Conservation (phyloP, 306 rosid species). For the Aeschynomene evenia region DNA sequence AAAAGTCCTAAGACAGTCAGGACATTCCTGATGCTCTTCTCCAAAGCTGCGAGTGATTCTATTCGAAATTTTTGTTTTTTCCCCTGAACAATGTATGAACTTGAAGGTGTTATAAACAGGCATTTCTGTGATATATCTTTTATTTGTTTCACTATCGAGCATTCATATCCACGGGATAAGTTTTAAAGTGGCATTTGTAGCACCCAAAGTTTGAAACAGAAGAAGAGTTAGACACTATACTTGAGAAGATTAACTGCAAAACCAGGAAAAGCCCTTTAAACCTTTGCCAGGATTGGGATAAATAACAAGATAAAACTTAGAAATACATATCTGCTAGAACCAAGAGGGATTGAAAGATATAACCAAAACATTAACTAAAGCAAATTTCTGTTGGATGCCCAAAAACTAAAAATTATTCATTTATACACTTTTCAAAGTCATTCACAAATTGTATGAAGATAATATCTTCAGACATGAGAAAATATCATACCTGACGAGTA, state of each 20-base stretch:
- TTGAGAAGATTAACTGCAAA: slow-evolving; percentile 2
- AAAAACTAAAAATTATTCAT: background rate
- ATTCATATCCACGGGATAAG: slow-evolving; percentile 21
- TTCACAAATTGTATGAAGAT: background rate
- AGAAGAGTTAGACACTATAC: background rate
- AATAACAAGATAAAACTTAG: background rate
- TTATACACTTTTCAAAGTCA: background rate
- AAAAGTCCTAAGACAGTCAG: slow-evolving; percentile 66
- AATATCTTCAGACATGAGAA: background rate
- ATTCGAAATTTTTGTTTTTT: slow-evolving; percentile 66
- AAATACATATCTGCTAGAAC: background rate
- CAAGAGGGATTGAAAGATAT: background rate
- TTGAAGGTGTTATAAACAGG: slow-evolving; percentile 10
- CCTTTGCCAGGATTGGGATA: background rate
- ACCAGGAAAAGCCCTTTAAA: slow-evolving; percentile 11
- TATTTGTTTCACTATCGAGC: background rate
- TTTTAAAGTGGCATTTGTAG: slow-evolving; percentile 7
- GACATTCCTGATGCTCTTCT: slow-evolving; percentile 55
- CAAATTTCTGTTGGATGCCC: background rate
- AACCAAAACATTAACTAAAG: slow-evolving; percentile 6
- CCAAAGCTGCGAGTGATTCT: slow-evolving; percentile 80
- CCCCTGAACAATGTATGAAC: slow-evolving; percentile 55
- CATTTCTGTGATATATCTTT: background rate
- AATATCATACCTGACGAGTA: slow-evolving; percentile 70
- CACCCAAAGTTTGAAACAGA: background rate